A percentile compares a stretch with the other conserved stretches of the same genome.
Conservation (phyloP, 2,329 filamentous ascomycete species). For the Clonostachys rosea region DNA sequence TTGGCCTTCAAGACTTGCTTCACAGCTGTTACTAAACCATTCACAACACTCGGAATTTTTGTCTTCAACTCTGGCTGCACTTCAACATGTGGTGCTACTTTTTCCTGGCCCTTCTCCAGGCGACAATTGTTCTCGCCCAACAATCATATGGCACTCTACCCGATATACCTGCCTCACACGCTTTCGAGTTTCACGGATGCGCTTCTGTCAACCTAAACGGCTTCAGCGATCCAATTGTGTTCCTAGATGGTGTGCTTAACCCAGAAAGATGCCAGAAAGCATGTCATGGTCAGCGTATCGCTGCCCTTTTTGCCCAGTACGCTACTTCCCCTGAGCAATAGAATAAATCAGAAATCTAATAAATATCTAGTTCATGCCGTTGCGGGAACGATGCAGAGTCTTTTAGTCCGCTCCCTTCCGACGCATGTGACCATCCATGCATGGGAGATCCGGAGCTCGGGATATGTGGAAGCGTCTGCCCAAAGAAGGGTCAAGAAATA, state of each 20-base stretch:
- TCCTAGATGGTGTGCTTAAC: constrained; percentile 12
- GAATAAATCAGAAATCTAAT: constrained; percentile 3
- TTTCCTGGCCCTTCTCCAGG: constrained; percentile 4
- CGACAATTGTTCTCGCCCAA: constrained; percentile 5
- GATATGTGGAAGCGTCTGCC: constrained; percentile 24
- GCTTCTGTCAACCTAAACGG: constrained; percentile 16
- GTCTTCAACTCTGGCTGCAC: constrained; percentile 2
- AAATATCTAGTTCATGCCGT: constrained; percentile 19
- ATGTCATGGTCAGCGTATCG: constrained; percentile 17
- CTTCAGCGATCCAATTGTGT: constrained; percentile 13
- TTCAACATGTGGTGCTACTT: constrained; percentile 5
- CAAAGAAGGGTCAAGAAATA: constrained; percentile 13
- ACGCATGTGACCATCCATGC: constrained; percentile 22
- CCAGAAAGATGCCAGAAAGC: constrained; percentile 19
- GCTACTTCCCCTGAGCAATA: not conserved
- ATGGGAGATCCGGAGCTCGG: constrained; percentile 16
- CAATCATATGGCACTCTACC: constrained; percentile 1
- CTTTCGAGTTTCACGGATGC: constrained; percentile 18
- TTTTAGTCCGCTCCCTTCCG: constrained; percentile 17
- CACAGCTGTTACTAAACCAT: too few species aligned
- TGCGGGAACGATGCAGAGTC: constrained; percentile 24
- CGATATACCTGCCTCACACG: constrained; percentile 6
- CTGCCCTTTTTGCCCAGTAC: constrained; percentile 23
- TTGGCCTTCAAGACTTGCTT: too few species aligned
- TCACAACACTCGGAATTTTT: not conserved